Percentiles rank a stretch among this genome's conserved stretches.
Conservation (phyloP, 2,329 filamentous ascomycete species). For the Escovopsis sp. region DNA sequence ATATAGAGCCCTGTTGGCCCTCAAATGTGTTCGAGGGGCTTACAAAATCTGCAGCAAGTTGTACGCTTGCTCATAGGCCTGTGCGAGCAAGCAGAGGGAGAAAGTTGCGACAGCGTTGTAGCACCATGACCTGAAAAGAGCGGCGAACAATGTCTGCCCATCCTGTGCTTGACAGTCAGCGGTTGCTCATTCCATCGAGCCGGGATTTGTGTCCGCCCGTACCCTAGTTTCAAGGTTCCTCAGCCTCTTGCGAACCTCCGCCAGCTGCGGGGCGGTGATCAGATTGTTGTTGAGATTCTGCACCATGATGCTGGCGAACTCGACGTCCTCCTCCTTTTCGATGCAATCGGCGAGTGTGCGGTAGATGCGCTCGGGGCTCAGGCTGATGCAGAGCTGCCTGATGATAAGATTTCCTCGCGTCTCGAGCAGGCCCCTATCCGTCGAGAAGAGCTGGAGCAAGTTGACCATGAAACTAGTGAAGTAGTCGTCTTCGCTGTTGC, state of each 20-base stretch:
- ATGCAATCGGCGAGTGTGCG: conserved; percentile 90
- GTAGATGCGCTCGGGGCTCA: conserved; percentile 92
- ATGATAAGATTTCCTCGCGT: conserved; percentile 93
- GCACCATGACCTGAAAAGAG: conserved; percentile 92
- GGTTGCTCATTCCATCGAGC: conserved; percentile 6
- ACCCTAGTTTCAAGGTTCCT: conserved; percentile 81
- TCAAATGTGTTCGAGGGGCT: conserved; percentile 22
- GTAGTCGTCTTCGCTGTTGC: conserved; percentile 92
- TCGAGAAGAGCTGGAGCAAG: conserved; percentile 85
- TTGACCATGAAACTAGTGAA: conserved; percentile 98
- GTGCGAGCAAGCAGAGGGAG: conserved; percentile 83
- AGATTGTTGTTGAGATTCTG: conserved; percentile 98
- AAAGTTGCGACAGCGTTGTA: conserved; percentile 97
- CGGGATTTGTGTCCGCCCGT: conserved; percentile 5
- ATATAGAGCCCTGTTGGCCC: not conserved
- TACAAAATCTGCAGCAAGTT: conserved; percentile 92
- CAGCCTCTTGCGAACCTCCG: conserved; percentile 77
- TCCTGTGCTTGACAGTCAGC: conserved; percentile 38
- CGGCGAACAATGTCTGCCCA: conserved; percentile 87
- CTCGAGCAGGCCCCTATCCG: conserved; percentile 80
- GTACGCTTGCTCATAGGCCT: conserved; percentile 96
- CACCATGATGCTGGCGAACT: conserved; percentile 99
- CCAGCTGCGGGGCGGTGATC: conserved; percentile 88
- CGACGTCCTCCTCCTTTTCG: conserved; percentile 93
- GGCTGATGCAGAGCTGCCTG: conserved; percentile 77